Conservation (phyloP, 305 asterid species). For the Fraxinus greggii region DNA sequence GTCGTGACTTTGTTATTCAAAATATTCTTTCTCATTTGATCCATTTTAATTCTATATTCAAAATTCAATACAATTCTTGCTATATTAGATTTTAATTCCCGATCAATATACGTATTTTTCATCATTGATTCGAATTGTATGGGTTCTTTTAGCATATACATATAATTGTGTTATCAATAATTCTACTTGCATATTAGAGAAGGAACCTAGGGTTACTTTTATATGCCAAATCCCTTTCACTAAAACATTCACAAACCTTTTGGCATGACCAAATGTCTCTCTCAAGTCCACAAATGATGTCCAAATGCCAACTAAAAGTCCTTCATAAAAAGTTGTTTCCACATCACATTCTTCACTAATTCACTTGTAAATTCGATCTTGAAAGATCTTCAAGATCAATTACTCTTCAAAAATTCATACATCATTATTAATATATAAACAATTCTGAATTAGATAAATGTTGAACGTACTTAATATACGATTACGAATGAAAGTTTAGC, state of each 20-base stretch:
- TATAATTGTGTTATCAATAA: background rate
- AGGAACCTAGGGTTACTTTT: slow-evolving; percentile 5
- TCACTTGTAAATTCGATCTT: background rate
- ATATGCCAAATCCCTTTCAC: slow-evolving; percentile 30
- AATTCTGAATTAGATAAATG: background rate
- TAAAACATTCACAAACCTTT: background rate
- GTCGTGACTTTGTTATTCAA: too few species aligned
- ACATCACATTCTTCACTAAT: background rate
- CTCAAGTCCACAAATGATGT: slow-evolving; percentile 12
- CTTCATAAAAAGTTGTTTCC: background rate
- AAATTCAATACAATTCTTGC: background rate
- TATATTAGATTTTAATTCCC: background rate
- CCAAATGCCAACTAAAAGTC: slow-evolving; percentile 2
- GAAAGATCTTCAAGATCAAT: too few species aligned
- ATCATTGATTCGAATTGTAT: background rate
- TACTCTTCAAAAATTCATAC: background rate
- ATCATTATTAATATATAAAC: too few species aligned
- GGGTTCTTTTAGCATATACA: background rate
- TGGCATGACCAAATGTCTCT: background rate
- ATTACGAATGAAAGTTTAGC: background rate
- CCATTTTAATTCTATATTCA: background rate
- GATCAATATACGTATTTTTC: background rate
- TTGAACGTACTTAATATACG: background rate
- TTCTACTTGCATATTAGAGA: background rate
- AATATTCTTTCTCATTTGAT: background rate